Percentiles rank a stretch among this genome's conserved stretches.
These are phyloP conservation scores for Fusarium miscanthi DNA, from an alignment of 2,329 filamentous ascomycete species.

Conservation along the genomic window DNA sequence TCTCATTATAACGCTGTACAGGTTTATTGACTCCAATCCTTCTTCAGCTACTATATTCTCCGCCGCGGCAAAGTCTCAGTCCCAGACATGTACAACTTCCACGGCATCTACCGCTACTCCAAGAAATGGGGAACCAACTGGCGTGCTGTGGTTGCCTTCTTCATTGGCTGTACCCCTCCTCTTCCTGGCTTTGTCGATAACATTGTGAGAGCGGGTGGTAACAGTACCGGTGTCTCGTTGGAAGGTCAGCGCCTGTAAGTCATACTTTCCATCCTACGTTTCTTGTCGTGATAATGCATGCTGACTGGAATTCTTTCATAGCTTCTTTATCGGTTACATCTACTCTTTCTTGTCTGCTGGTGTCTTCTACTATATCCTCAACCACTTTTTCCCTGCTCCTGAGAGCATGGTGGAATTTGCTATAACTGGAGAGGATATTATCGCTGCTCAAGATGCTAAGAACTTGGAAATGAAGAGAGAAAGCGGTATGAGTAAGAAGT, in stretches of 20 bases:
- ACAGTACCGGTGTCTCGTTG: background rate
- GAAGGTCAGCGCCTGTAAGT: slow-evolving; percentile 4
- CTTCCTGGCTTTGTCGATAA: slow-evolving; percentile 7
- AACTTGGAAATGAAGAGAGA: background rate
- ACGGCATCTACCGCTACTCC: slow-evolving; percentile 7
- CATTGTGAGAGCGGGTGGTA: background rate
- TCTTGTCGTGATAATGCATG: background rate
- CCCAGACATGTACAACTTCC: slow-evolving; percentile 4
- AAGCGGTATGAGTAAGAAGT: background rate
- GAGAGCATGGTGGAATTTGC: slow-evolving; percentile 4
- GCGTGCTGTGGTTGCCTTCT: slow-evolving; percentile 8
- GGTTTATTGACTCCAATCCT: background rate
- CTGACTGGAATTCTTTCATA: background rate
- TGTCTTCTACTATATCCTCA: background rate
- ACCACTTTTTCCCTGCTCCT: slow-evolving; percentile 5
- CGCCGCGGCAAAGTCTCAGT: slow-evolving; percentile 2
- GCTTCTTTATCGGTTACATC: background rate
- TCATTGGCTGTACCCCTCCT: slow-evolving; percentile 2
- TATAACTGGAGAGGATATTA: slow-evolving; percentile 2
- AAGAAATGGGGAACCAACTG: slow-evolving; percentile 11
- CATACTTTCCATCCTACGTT: background rate
- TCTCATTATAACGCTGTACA: background rate
- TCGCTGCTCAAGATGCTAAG: background rate
- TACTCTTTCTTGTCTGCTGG: background rate
- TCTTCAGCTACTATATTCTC: background rate